Percentiles rank a stretch among this genome's conserved stretches.
These are phyloP conservation scores for Ilex aquifolium DNA, from an alignment of 257 asterid genomes.

Conservation along the genomic window DNA sequence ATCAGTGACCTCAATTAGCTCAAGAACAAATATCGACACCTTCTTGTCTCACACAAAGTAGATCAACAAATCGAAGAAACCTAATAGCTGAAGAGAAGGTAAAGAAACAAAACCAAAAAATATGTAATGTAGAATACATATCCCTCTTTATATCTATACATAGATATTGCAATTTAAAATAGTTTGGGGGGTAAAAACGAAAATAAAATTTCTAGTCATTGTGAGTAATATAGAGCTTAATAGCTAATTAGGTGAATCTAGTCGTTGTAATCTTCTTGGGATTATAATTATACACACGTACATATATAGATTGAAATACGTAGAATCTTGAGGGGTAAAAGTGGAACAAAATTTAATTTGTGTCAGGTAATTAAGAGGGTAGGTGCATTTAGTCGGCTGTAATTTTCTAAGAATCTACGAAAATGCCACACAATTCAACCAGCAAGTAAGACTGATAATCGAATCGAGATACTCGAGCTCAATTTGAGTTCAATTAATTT, in stretches of 20 bases:
- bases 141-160: background rate
- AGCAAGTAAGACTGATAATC: no score
- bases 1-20: constrained; percentile 2
- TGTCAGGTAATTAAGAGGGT: background rate
- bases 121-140: background rate
- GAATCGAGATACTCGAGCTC: no score
- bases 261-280: no score
- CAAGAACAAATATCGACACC: background rate
- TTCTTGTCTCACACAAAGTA: background rate
- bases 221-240: background rate
- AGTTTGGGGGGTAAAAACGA: background rate
- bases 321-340: no score
- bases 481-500: no score
- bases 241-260: background rate
- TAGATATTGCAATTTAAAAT: background rate
- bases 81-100: background rate
- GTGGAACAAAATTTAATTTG: no score
- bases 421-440: background rate
- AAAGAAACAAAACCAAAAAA: background rate
- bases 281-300: background rate
- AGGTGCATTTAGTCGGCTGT: background rate
- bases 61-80: constrained; percentile 4
- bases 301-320: background rate
- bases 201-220: background rate
- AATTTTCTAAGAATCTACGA: background rate